Conservation (phyloP, 2,329 filamentous ascomycete species). For the Phialophora expanda region DNA sequence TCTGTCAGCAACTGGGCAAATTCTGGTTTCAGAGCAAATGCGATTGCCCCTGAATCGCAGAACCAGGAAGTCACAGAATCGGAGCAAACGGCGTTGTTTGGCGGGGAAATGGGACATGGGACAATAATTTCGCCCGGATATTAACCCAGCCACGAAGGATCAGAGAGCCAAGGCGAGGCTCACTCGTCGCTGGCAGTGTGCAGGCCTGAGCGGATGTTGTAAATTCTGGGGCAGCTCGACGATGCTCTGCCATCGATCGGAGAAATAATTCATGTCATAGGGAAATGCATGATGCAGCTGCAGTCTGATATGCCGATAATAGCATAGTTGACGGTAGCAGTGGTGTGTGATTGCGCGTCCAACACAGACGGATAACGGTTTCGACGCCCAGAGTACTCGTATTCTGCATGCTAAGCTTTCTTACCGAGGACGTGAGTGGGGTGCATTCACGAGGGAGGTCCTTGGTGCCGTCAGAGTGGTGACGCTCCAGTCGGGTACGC, state of each 20-base stretch:
- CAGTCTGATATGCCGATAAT: background rate
- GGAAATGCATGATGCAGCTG: background rate
- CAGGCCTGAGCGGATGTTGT: too few relatives aligned
- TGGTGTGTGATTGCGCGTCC: constrained; percentile 15
- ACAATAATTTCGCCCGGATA: constrained; percentile 2
- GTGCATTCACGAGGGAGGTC: background rate
- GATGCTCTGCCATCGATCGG: background rate
- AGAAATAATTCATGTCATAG: background rate
- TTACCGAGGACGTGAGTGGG: constrained; percentile 12
- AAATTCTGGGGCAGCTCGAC: background rate
- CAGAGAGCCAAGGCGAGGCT: constrained; percentile 14
- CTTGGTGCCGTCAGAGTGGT: background rate
- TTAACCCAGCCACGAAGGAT: constrained; percentile 19
- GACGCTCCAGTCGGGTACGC: constrained; percentile 6
- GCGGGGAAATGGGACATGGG: background rate
- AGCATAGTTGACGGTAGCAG: background rate
- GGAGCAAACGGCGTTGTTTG: background rate
- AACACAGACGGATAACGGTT: background rate
- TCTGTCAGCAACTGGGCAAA: background rate
- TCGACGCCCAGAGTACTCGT: background rate
- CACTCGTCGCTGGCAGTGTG: constrained; percentile 19
- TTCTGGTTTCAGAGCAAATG: background rate
- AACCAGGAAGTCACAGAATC: background rate
- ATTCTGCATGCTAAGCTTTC: constrained; percentile 16
- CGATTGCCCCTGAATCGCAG: background rate